Evolutionary conservation across 164 flowering plant species (phyloP).

Genomic region (Magnolia kwangsiensis): DNA sequence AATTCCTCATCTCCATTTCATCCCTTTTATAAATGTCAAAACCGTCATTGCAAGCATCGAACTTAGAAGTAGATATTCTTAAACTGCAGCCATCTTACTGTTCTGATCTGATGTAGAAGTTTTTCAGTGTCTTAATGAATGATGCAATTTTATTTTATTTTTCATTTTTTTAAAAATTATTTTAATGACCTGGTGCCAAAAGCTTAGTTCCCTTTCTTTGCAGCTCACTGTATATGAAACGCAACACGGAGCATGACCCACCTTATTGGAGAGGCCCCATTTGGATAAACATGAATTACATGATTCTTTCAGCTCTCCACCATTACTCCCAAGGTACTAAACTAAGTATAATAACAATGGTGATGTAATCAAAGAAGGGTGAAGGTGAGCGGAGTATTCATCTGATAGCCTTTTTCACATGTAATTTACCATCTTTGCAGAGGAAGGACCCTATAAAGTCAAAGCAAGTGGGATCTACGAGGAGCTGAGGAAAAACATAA

Average conservation of each 20-base stretch:
- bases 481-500: constrained; percentile 69
- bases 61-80: no score
- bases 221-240: constrained; percentile 92
- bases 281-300: constrained; percentile 97
- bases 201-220: constrained; percentile 7
- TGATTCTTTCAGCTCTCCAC: constrained; percentile 87
- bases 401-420: neutral
- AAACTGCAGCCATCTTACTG: no score
- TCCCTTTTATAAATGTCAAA: no score
- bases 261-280: constrained; percentile 98
- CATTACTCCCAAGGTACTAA: constrained; percentile 70
- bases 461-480: constrained; percentile 49
- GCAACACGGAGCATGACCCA: constrained; percentile 92
- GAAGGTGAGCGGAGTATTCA: neutral
- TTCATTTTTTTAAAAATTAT: no score
- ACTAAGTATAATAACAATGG: neutral
- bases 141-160: no score
- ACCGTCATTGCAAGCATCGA: no score
- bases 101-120: no score
- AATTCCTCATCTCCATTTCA: no score
- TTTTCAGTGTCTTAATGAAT: no score
- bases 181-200: neutral
- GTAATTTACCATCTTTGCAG: constrained; percentile 17
- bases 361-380: neutral
- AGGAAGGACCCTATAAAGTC: constrained; percentile 48